These are phyloP conservation scores for Jamesozyma jinghongensis DNA, from an alignment of 805 yeast species.

Conservation along the genomic window DNA sequence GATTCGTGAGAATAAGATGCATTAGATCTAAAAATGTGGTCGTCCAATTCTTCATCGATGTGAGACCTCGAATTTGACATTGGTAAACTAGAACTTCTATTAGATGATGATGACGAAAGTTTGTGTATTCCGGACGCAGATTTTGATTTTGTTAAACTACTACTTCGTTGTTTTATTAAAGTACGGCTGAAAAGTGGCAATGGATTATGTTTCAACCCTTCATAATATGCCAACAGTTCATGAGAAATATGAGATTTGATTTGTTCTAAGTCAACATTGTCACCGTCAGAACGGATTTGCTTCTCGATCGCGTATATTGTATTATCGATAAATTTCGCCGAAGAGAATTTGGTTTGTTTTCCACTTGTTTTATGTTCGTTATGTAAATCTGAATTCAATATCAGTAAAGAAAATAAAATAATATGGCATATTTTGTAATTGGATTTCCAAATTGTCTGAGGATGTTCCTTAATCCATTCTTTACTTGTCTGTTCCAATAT, in stretches of 20 bases:
- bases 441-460: slow-evolving; percentile 36
- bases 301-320: slow-evolving; percentile 39
- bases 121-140: too few relatives aligned
- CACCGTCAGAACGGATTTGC: slow-evolving; percentile 11
- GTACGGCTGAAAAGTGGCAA: slow-evolving; percentile 16
- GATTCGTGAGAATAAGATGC: not conserved
- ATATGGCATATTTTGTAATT: slow-evolving; percentile 56
- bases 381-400: slow-evolving; percentile 72
- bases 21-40: not conserved
- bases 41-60: too few relatives aligned
- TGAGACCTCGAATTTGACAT: not conserved
- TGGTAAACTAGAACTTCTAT: not conserved
- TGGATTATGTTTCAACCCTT: slow-evolving; percentile 13
- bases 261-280: slow-evolving; percentile 5
- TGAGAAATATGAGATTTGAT: slow-evolving; percentile 8
- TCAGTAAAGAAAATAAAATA: slow-evolving; percentile 58
- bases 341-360: slow-evolving; percentile 33
- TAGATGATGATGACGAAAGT: too few relatives aligned
- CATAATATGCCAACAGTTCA: slow-evolving; percentile 19
- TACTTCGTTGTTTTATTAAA: too few relatives aligned
- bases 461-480: slow-evolving; percentile 47
- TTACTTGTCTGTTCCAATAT: slow-evolving; percentile 59
- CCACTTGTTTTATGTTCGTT: slow-evolving; percentile 33
- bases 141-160: too few relatives aligned
- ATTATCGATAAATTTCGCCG: slow-evolving; percentile 39